Evolutionary conservation across 2,329 filamentous ascomycete genomes (phyloP), one percentile per base, ranked within the genome.

Genomic region (Torrubiellomyces zombiae): DNA sequence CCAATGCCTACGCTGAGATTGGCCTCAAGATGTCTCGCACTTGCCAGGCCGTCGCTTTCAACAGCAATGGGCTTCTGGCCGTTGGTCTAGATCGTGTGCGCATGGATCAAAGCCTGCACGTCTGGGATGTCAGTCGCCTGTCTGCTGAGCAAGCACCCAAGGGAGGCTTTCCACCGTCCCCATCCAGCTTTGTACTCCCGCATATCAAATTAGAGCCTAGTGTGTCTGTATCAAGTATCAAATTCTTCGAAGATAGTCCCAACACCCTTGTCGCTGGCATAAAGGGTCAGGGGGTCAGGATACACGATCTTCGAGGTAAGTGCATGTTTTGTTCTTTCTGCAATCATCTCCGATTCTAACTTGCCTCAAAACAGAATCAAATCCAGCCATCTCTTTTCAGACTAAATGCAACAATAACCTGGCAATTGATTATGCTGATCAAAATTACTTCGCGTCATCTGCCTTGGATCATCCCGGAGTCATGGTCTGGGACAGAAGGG

Each of bases 371-470:
- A 20, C 55, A 56, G 60, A 64, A 18, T 53, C 63, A 17, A 55
- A 56, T 9, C 54, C 58, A 12, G 61, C 63, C 6, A 54, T 66
- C 23, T 68, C 57, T n/a, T 75, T 73, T 34, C 64, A 64, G 32
- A 76, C 71, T 4, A 69, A 66, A 36, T 73, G 68, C 38, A 74
- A 72, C 44, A 76, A 76, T 37, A 76, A 76, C 34, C 46, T 89
- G 27, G 67, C 78, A 10, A 79, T 89, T 31, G 79, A 89, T 51
- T 79, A 78, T 31, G 58, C 71, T 13, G 77, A 91, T 38, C 70
- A 75, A 35, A 83, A 89, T 38, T 86, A 83, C 47, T 86, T 89
- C 51, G 73, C 80, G 2, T 85, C 80, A 1, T 81, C 78, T 9
- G 75, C 75, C 3, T 55, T 80, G 9, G 77, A 80, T 30, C 73